Percentiles rank a stretch among this genome's conserved stretches.
Conservation (phyloP, 192 early-diverging fungal species). For the Rhizophlyctis rosea region DNA sequence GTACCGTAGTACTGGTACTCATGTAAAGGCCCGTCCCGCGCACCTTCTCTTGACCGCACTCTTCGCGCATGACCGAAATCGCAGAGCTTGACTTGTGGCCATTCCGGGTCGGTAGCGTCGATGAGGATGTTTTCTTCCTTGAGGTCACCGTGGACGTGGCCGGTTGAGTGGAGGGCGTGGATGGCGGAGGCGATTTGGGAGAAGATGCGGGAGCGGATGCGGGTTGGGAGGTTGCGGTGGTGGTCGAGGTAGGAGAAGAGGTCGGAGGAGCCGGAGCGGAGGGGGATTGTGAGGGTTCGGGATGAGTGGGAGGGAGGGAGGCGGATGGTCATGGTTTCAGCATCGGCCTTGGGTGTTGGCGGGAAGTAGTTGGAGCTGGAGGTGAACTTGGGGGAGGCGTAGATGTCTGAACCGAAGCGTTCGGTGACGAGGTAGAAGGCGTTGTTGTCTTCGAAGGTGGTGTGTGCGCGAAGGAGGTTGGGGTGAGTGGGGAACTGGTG, state of each 20-base stretch:
- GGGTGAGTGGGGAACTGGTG: neutral
- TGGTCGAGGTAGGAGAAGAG: conserved; percentile 35
- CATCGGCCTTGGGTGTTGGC: conserved; percentile 8
- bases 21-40: too few species aligned
- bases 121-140: conserved; percentile 64
- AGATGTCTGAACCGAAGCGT: conserved; percentile 33
- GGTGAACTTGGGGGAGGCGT: neutral
- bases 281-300: conserved; percentile 2
- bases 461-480: conserved; percentile 9
- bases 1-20: too few species aligned
- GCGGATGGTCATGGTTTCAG: neutral
- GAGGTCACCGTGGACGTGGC: conserved; percentile 53
- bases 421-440: conserved; percentile 52
- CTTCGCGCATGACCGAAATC: conserved; percentile 57
- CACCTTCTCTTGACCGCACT: too few species aligned
- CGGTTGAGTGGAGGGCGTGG: conserved; percentile 37
- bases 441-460: conserved; percentile 42
- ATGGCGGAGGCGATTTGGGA: conserved; percentile 39
- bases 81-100: conserved; percentile 47
- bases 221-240: conserved; percentile 35
- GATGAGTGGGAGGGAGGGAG: neutral
- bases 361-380: conserved; percentile 4
- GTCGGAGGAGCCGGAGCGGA: conserved; percentile 13
- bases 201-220: conserved; percentile 32
- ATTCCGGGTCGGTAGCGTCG: too few species aligned